Percentiles rank a stretch among this genome's conserved stretches.
phyloP scores from a whole-genome alignment of 2,329 filamentous ascomycete genomes.

The Talaromyces sp. region DNA sequence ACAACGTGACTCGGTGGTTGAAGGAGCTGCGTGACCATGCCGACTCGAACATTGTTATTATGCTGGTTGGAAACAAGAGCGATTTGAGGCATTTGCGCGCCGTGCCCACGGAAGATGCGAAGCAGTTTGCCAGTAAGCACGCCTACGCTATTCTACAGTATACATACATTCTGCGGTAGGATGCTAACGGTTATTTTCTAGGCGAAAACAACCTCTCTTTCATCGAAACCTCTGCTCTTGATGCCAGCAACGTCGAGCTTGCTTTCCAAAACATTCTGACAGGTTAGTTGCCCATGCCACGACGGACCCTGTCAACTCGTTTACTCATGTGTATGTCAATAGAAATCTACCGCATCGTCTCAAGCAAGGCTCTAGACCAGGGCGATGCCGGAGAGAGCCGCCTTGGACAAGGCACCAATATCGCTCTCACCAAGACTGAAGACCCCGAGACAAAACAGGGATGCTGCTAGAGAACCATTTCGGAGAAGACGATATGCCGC shows the following conservation, averaged over 20 bases:
- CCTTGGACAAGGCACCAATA: constrained; percentile 70
- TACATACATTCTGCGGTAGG: background rate
- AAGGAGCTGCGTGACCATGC: constrained; percentile 98
- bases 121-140: constrained; percentile 84
- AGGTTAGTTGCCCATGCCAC: constrained; percentile 54
- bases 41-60: constrained; percentile 98
- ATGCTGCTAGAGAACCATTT: constrained; percentile 32
- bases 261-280: constrained; percentile 99
- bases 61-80: constrained; percentile 99
- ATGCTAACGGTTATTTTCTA: constrained; percentile 35
- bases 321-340: constrained; percentile 2
- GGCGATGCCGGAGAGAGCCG: constrained; percentile 76
- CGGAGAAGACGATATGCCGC: constrained; percentile 19
- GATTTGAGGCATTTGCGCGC: constrained; percentile 98
- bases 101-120: constrained; percentile 95
- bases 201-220: constrained; percentile 98
- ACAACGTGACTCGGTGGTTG: constrained; percentile 98
- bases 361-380: constrained; percentile 91
- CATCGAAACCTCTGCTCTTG: constrained; percentile 97
- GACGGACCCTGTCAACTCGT: constrained; percentile 12
- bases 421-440: constrained; percentile 80
- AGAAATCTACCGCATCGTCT: constrained; percentile 99
- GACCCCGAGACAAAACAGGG: constrained; percentile 67
- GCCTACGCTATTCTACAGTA: background rate
- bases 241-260: constrained; percentile 98